Evolutionary conservation across 169 alveolate genomes (phyloP).

Genomic region (Plasmodium falciparum): DNA sequence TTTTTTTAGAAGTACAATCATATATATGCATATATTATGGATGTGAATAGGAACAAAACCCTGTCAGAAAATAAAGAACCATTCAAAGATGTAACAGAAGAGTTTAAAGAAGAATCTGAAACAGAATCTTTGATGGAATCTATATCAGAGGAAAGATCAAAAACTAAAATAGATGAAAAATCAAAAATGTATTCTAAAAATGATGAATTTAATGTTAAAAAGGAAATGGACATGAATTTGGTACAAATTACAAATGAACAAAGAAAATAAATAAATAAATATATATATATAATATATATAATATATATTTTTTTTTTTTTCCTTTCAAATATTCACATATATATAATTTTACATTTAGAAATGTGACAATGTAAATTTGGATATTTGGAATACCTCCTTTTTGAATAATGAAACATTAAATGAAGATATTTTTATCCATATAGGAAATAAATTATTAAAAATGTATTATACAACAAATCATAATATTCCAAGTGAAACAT

Average conservation of each 20-base stretch:
- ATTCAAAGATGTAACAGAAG: neutral
- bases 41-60: conserved; percentile 18
- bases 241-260: conserved; percentile 14
- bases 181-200: neutral
- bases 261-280: neutral
- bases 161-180: conserved; percentile 11
- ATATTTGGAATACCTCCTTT: conserved; percentile 35
- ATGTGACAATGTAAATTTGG: conserved; percentile 11
- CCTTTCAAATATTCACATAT: conserved; percentile 5
- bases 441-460: conserved; percentile 43
- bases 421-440: conserved; percentile 27
- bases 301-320: neutral
- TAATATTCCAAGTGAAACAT: conserved; percentile 38
- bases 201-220: conserved; percentile 8
- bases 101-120: conserved; percentile 47
- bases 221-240: conserved; percentile 39
- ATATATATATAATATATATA: neutral
- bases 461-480: conserved; percentile 37
- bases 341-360: conserved; percentile 27
- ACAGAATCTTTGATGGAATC: conserved; percentile 66
- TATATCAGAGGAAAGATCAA: conserved; percentile 23
- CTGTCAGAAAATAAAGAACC: conserved; percentile 12
- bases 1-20: conserved; percentile 62
- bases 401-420: conserved; percentile 14
- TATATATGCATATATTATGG: conserved; percentile 71